Evolutionary conservation across 352 stramenopile species (phyloP), one percentile per base, ranked within the genome.

Genomic region (Albugo candida): DNA sequence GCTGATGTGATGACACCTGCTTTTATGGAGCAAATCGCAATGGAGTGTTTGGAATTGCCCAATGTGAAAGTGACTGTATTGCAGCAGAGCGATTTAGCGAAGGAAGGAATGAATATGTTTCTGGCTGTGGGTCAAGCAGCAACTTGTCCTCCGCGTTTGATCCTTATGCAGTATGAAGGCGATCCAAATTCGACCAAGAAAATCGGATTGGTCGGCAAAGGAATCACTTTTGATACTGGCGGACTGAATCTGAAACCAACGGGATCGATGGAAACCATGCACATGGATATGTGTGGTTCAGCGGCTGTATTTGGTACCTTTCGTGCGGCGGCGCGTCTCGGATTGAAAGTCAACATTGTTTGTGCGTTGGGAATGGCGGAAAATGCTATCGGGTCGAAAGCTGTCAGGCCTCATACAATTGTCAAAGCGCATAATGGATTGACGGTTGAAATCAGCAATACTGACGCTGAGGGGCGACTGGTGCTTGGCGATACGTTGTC

Each of bases 141-240:
- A 18, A 70, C 65, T 13, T 71, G 63, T 17, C 61, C 80, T 16
- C 80, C 80, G 47, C 80, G 80, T 14, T 76, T 93, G 16, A 78
- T 91, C 24, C 70, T 93, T 41, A 63, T 93, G 24, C 70, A 86
- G 53, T 93, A 93, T 56, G 53, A 49, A 38, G 77, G 77, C 20
- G 75, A 84, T 51, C 66, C 74, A 1, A 61, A 71, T 13, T 67
- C 65, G 12, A 59, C 78, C 6, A 61, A 82, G 13, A 80, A 65
- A 42, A 59, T 91, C 8, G 83, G 77, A 13, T 55, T 97, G 13
- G 82, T 97, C 21, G 91, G 91, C 36, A 97, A 97, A 61, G 89
- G 84, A 14, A 76, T 97, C 42, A 95, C 81, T 41, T 97, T 96
- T 52, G 91, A 97, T 61, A 94, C 87, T 0, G 91, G 91, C n/a